phyloP scores from a whole-genome alignment of 2,329 filamentous ascomycete species.

The Myriangium duriaei region DNA sequence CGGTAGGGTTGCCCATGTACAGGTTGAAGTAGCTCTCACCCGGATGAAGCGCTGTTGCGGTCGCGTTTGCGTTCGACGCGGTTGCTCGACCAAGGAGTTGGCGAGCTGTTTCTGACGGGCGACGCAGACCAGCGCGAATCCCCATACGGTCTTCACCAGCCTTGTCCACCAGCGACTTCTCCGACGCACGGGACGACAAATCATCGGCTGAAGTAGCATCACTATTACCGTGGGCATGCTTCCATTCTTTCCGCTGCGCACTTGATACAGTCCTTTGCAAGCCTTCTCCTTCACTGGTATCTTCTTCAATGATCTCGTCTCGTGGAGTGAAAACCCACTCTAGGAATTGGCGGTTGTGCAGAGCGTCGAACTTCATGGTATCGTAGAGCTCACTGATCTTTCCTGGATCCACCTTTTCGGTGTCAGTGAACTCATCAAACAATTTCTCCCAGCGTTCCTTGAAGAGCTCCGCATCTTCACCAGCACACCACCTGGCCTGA shows the following conservation, averaged over 20 bases:
- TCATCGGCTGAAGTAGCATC: constrained; percentile 2
- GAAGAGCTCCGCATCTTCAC: constrained; percentile 89
- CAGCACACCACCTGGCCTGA: constrained; percentile 89
- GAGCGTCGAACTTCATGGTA: constrained; percentile 97
- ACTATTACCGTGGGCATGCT: constrained; percentile 11
- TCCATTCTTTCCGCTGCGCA: constrained; percentile 15
- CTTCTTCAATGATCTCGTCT: constrained; percentile 60
- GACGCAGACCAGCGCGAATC: constrained; percentile 32
- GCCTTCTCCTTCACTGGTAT: constrained; percentile 15
- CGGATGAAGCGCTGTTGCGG: constrained; percentile 21
- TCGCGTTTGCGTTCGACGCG: constrained; percentile 9
- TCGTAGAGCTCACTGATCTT: constrained; percentile 98
- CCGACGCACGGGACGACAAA: background rate
- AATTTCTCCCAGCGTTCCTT: constrained; percentile 97
- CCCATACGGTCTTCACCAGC: constrained; percentile 5
- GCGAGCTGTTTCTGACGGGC: constrained; percentile 35
- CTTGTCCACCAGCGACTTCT: constrained; percentile 2
- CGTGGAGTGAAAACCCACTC: constrained; percentile 96
- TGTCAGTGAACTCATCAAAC: constrained; percentile 90
- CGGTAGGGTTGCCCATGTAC: constrained; percentile 49
- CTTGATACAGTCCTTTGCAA: constrained; percentile 21
- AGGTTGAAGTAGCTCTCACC: constrained; percentile 75
- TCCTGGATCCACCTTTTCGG: constrained; percentile 95
- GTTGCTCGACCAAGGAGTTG: constrained; percentile 2
- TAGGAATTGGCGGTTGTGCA: constrained; percentile 91